Conservation (phyloP, 2,329 filamentous ascomycete species). For the Sphaerulina populicola region DNA sequence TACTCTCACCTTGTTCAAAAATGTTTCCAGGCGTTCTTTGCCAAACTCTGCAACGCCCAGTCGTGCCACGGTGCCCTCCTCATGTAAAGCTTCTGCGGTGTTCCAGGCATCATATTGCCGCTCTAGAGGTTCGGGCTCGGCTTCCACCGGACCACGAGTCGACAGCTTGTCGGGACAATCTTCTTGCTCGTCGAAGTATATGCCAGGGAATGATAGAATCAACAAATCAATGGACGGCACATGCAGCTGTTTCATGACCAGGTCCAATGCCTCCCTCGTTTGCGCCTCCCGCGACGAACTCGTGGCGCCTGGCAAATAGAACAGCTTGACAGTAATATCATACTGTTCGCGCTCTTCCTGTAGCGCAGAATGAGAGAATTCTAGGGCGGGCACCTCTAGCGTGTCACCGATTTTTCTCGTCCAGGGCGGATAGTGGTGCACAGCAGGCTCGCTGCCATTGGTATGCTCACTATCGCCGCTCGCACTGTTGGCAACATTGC, state of each 20-base stretch:
- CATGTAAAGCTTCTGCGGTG: slow-evolving; percentile 63
- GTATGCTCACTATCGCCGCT: background rate
- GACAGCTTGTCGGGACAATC: slow-evolving; percentile 55
- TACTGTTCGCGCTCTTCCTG: slow-evolving; percentile 76
- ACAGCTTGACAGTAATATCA: slow-evolving; percentile 91
- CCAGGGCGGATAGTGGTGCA: slow-evolving; percentile 51
- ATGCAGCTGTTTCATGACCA: slow-evolving; percentile 73
- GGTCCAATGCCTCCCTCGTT: slow-evolving; percentile 65
- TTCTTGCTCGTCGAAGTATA: slow-evolving; percentile 88
- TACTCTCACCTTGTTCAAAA: slow-evolving; percentile 62
- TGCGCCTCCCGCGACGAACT: slow-evolving; percentile 51
- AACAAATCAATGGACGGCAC: slow-evolving; percentile 73
- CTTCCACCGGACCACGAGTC: slow-evolving; percentile 32
- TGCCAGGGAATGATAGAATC: slow-evolving; percentile 85
- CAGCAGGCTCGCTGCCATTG: slow-evolving; percentile 15
- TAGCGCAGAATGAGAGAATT: slow-evolving; percentile 62
- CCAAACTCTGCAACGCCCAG: slow-evolving; percentile 90
- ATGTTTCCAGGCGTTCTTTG: slow-evolving; percentile 67
- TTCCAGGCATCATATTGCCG: slow-evolving; percentile 59
- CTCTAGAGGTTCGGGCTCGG: slow-evolving; percentile 51
- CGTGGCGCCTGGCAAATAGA: slow-evolving; percentile 63
- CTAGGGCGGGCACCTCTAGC: slow-evolving; percentile 59
- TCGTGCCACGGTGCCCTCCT: slow-evolving; percentile 60
- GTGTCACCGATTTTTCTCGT: slow-evolving; percentile 55
- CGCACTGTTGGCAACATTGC: background rate